A percentile compares a stretch with the other conserved stretches of the same genome.
These are phyloP conservation scores for Fusarium aywerte DNA, from an alignment of 2,329 filamentous ascomycete species.

Conservation along the genomic window DNA sequence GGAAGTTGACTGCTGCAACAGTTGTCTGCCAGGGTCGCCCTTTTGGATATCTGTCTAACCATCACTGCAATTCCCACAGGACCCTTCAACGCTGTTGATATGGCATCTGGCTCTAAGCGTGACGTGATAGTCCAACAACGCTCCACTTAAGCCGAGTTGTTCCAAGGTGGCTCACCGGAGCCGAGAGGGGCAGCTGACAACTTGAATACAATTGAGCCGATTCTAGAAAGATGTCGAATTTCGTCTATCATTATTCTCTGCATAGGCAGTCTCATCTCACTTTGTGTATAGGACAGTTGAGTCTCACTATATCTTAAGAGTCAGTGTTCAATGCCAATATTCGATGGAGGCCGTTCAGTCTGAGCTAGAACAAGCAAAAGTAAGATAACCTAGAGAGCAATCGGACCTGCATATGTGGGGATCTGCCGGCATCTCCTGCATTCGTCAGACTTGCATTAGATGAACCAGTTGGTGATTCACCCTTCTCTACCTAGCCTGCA, in stretches of 20 bases:
- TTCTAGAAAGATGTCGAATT: neutral
- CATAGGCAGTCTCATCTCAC: neutral
- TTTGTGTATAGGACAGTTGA: neutral
- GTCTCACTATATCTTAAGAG: neutral
- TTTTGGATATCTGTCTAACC: neutral
- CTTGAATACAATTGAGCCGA: neutral
- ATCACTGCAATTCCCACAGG: conserved; percentile 8
- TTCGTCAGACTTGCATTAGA: conserved; percentile 30
- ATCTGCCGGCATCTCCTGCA: conserved; percentile 23
- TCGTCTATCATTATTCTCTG: neutral
- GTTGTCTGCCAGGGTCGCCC: neutral
- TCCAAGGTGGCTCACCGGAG: conserved; percentile 22
- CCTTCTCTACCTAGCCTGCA: conserved; percentile 14
- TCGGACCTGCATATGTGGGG: conserved; percentile 40
- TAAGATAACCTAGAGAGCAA: conserved; percentile 8
- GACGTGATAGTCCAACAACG: conserved; percentile 30
- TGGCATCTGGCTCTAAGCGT: conserved; percentile 28
- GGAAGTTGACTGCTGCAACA: neutral
- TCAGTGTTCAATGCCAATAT: neutral
- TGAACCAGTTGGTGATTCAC: conserved; percentile 10
- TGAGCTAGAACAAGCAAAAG: neutral
- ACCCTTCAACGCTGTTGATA: conserved; percentile 5
- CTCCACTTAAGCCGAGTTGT: conserved; percentile 31
- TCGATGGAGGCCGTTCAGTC: neutral
- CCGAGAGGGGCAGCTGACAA: conserved; percentile 20